Conservation (phyloP, 2,329 filamentous ascomycete genomes). For the Stylonectria norvegica region DNA sequence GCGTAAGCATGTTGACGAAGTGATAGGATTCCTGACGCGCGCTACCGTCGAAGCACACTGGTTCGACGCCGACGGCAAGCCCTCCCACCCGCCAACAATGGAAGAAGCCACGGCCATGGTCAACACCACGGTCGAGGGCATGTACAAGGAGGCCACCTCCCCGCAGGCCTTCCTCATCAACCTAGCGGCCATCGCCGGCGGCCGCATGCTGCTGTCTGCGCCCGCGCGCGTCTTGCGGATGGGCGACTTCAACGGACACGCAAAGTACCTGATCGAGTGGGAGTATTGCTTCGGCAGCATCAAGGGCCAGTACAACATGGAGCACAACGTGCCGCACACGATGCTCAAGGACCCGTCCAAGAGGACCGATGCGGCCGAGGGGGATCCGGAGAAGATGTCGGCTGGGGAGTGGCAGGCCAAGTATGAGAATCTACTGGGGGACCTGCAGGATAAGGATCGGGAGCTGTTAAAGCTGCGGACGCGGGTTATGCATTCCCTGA, state of each 20-base stretch:
- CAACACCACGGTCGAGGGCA: constrained; percentile 50
- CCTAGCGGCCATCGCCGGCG: constrained; percentile 54
- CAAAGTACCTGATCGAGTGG: constrained; percentile 53
- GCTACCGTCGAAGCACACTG: constrained; percentile 50
- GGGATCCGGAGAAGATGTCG: constrained; percentile 23
- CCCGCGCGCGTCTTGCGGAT: constrained; percentile 41
- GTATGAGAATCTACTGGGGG: constrained; percentile 56
- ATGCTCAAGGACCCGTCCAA: constrained; percentile 38
- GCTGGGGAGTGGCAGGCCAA: constrained; percentile 49
- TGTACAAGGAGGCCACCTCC: constrained; percentile 48
- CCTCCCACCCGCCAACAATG: constrained; percentile 41
- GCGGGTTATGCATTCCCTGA: constrained; percentile 40
- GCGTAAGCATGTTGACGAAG: constrained; percentile 53
- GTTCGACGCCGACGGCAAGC: constrained; percentile 46
- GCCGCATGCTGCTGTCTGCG: constrained; percentile 46
- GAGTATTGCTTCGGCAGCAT: constrained; percentile 53
- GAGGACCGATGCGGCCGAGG: constrained; percentile 14
- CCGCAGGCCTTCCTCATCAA: constrained; percentile 58
- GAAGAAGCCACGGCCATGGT: constrained; percentile 55
- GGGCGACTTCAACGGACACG: constrained; percentile 40
- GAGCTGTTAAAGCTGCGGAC: constrained; percentile 44
- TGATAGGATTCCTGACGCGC: constrained; percentile 54
- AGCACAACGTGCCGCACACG: constrained; percentile 43
- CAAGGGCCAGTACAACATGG: constrained; percentile 51
- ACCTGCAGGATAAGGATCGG: constrained; percentile 57